phyloP scores from a whole-genome alignment of 2,329 filamentous ascomycete species.

The Paramyrothecium sp. region DNA sequence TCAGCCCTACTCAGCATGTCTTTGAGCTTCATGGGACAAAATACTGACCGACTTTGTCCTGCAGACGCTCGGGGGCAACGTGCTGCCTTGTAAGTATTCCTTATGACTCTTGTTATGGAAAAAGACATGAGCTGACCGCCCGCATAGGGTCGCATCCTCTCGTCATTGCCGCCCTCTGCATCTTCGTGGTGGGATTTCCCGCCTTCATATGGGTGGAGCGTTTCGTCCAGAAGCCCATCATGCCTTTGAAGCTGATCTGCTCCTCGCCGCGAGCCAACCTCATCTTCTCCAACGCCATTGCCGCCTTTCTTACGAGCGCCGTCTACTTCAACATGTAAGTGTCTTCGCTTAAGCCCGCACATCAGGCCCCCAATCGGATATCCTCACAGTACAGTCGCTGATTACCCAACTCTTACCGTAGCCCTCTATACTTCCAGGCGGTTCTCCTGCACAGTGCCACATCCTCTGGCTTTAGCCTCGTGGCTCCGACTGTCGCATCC shows the following conservation, averaged over 20 bases:
- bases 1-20: neutral
- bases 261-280: conserved; percentile 54
- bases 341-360: neutral
- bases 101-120: neutral
- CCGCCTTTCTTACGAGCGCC: conserved; percentile 50
- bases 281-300: conserved; percentile 54
- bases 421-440: conserved; percentile 74
- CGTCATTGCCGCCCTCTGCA: conserved; percentile 48
- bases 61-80: conserved; percentile 62
- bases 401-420: conserved; percentile 19
- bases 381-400: neutral
- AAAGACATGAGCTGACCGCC: neutral
- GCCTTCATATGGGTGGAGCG: conserved; percentile 53
- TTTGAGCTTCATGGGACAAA: neutral
- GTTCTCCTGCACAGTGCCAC: conserved; percentile 70
- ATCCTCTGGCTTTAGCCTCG: conserved; percentile 68
- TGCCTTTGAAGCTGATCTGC: conserved; percentile 55
- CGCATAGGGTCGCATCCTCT: conserved; percentile 55
- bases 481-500: conserved; percentile 58
- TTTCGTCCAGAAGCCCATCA: conserved; percentile 52
- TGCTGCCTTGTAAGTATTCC: conserved; percentile 51
- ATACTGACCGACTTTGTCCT: neutral
- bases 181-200: conserved; percentile 47
- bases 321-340: conserved; percentile 58
- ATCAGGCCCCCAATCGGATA: neutral